Evolutionary conservation across 257 asterid species (phyloP).

Genomic region (Petunia axillaris): DNA sequence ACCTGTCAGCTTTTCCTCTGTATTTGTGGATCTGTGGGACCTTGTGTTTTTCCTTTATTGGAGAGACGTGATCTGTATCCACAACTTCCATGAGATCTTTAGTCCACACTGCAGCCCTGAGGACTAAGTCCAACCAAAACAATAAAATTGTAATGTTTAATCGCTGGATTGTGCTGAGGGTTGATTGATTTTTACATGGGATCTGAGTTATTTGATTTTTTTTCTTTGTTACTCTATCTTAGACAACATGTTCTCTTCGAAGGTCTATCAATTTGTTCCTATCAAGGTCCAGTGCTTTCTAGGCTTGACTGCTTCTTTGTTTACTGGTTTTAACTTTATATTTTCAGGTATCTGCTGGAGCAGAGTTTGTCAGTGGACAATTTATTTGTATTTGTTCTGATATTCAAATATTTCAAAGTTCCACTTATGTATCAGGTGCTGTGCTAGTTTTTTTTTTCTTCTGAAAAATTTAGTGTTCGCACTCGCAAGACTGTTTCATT

Average conservation of each 20-base stretch:
- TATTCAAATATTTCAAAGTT: conserved; percentile 95
- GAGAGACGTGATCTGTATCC: conserved; percentile 6
- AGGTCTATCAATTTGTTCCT: conserved; percentile 18
- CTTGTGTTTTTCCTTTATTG: neutral
- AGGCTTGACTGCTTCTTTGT: conserved; percentile 20
- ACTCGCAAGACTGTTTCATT: conserved; percentile 27
- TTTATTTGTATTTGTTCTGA: conserved; percentile 85
- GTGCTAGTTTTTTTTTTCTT: conserved; percentile 25
- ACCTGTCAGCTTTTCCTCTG: neutral
- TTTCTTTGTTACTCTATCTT: conserved; percentile 12
- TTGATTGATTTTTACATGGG: neutral
- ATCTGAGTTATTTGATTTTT: conserved; percentile 10
- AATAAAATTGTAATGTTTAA: neutral
- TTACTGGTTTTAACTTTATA: conserved; percentile 25
- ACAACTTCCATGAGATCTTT: neutral
- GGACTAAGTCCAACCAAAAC: neutral
- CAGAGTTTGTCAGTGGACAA: conserved; percentile 99
- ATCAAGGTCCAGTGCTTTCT: conserved; percentile 18
- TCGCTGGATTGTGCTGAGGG: neutral
- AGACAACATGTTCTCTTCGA: neutral
- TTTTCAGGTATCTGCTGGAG: conserved; percentile 87
- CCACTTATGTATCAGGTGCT: conserved; percentile 83
- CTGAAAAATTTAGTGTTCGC: neutral
- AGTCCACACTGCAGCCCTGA: neutral
- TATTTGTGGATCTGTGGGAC: neutral